Conservation (phyloP, 129 eudicot genomes). For the Flaveria robusta region DNA sequence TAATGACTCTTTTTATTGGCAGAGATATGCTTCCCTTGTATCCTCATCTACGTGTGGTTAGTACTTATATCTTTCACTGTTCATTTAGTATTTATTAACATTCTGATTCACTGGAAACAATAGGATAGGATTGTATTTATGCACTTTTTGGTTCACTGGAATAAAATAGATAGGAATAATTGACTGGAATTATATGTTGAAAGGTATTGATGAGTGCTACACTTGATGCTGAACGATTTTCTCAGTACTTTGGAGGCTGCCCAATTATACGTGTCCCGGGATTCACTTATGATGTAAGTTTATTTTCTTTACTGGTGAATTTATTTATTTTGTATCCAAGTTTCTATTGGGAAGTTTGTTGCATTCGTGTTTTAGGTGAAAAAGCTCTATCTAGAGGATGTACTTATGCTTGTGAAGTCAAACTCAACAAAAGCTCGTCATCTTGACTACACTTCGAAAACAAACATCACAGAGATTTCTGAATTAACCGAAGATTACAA, state of each 20-base stretch:
- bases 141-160: neutral
- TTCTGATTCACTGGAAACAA: slow-evolving; percentile 5
- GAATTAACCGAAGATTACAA: slow-evolving; percentile 52
- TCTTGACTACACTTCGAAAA: slow-evolving; percentile 38
- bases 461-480: slow-evolving; percentile 34
- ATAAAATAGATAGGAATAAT: neutral
- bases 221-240: slow-evolving; percentile 90
- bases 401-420: slow-evolving; percentile 62
- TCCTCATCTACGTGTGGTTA: slow-evolving; percentile 91
- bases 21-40: slow-evolving; percentile 92
- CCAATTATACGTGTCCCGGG: slow-evolving; percentile 96
- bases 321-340: neutral
- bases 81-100: neutral
- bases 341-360: neutral
- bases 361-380: slow-evolving; percentile 58
- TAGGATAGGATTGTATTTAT: neutral
- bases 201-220: slow-evolving; percentile 99
- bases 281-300: slow-evolving; percentile 84
- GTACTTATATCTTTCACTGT: slow-evolving; percentile 25
- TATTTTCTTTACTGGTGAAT: neutral
- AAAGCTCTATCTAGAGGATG: slow-evolving; percentile 74
- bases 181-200: slow-evolving; percentile 1
- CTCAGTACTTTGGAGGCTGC: slow-evolving; percentile 92
- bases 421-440: slow-evolving; percentile 46
- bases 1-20: slow-evolving; percentile 27